These are phyloP conservation scores for Nepenthes mirabilis DNA, from an alignment of 148 eudicot genomes.

Conservation along the genomic window DNA sequence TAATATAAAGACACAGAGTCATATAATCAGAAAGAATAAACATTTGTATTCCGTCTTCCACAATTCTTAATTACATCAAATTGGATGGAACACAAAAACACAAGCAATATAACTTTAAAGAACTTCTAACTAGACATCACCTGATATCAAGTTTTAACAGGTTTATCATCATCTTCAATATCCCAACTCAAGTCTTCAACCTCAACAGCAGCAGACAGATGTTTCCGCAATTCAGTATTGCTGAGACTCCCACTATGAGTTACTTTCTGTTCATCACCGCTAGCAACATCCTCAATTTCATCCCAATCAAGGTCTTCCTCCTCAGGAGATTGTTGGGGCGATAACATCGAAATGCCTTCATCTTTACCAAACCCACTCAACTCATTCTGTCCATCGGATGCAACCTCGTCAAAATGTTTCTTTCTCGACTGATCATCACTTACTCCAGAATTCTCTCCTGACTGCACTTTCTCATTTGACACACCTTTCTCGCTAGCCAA, in stretches of 20 bases:
- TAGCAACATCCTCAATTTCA: conserved; percentile 54
- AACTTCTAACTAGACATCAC: background rate
- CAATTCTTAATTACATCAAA: too few relatives aligned
- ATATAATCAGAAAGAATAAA: too few relatives aligned
- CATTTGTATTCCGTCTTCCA: too few relatives aligned
- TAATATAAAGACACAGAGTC: too few relatives aligned
- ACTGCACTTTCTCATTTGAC: background rate
- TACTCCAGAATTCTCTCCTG: background rate
- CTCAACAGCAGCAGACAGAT: conserved; percentile 32
- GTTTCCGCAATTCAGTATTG: conserved; percentile 30
- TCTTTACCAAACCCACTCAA: conserved; percentile 28
- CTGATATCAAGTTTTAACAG: conserved; percentile 17
- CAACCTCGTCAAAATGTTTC: conserved; percentile 13
- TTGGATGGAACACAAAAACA: background rate
- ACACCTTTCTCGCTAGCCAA: background rate
- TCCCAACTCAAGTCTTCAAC: conserved; percentile 76
- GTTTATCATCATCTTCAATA: conserved; percentile 63
- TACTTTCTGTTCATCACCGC: conserved; percentile 22
- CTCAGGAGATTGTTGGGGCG: conserved; percentile 23
- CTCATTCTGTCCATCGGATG: conserved; percentile 25
- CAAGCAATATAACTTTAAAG: background rate
- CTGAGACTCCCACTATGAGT: conserved; percentile 12
- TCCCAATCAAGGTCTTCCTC: conserved; percentile 56
- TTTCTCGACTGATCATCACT: conserved; percentile 6
- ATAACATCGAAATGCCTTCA: conserved; percentile 21